Evolutionary conservation across 2,329 filamentous ascomycete species (phyloP).

Genomic region (Fusarium hainanense): DNA sequence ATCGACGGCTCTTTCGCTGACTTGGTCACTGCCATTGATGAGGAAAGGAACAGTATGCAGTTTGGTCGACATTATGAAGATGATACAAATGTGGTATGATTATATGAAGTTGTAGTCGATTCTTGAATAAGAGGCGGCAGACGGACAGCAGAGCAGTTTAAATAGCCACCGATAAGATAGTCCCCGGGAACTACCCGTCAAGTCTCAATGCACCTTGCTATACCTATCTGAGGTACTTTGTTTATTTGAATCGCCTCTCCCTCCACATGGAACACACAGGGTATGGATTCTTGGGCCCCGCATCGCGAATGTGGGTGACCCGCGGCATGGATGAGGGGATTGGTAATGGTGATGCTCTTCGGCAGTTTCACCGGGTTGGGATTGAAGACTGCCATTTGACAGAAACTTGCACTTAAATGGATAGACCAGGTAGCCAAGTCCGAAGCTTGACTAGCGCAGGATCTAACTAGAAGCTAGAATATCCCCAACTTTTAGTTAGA

Average conservation of each 20-base stretch:
- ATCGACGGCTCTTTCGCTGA: conserved; percentile 61
- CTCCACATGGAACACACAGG: conserved; percentile 9
- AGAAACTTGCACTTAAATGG: conserved; percentile 3
- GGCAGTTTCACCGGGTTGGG: conserved; percentile 28
- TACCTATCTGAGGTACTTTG: conserved; percentile 3
- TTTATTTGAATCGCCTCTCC: conserved; percentile 13
- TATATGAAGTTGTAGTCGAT: not conserved
- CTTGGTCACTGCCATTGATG: conserved; percentile 58
- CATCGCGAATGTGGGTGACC: conserved; percentile 25
- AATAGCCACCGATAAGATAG: conserved; percentile 16
- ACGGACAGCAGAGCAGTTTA: conserved; percentile 23
- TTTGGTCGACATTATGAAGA: conserved; percentile 34
- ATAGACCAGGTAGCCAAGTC: conserved; percentile 9
- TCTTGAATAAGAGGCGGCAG: not conserved
- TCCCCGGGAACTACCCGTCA: not conserved
- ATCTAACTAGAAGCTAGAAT: not conserved
- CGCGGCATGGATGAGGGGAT: conserved; percentile 29
- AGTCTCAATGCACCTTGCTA: not conserved
- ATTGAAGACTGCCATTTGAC: conserved; percentile 11
- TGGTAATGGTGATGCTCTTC: conserved; percentile 22
- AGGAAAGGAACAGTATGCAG: conserved; percentile 53
- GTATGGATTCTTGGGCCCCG: conserved; percentile 23
- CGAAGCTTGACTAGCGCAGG: conserved; percentile 18
- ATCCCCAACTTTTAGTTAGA: not conserved
- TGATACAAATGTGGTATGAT: not conserved